Base-by-base conservation (phyloP, 2,329 filamentous ascomycete species). In the Aspergillus sergii region DNA sequence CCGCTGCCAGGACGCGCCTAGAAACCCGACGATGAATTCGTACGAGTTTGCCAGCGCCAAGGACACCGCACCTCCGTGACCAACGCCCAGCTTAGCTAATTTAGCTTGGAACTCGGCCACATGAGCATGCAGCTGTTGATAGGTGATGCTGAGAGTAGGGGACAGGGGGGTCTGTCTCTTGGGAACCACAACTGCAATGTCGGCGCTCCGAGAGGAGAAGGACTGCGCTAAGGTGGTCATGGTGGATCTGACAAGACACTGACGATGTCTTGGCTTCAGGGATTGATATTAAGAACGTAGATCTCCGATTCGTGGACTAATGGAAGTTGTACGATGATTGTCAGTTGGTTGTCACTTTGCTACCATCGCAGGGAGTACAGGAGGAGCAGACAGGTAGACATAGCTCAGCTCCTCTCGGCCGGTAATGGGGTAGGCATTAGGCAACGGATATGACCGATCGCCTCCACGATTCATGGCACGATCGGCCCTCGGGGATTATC, bases 11-110 rank as follows among this genome's bases (percentile, higher is more conserved):
- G 91, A 88, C 21, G 89, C 86, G n/a, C 92, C 92, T 51, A 96
- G 85, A 79, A 96, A 96, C 2, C 92, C 89, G 61, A 95, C 88
- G 74, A 96, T 91, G 80, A 96, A 95, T 77, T 94, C 91, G 79
- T 93, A 94, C 59, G 90, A 93, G 81, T 96, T 96, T 63, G 90
- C 86, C 21, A 93, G 85, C 32, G 92, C 91, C 75, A 96, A 93
- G 55, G 92, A 95, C 58, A 96, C 91, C 54, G 91, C 89, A 16
- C 89, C 86, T 68, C 85, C 84, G 50, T 86, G 84, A 61, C 84
- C 83, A 66, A 96, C 88, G 67, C 92, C 92, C 61, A 94, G 84
- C 55, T 84, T 84, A 28, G 92, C 92, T 66, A 96, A 88, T 79
- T 92, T 91, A 74, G 84, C 82, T 81, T 95, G 92, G 81, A 95